Conservation (phyloP, 306 rosid species). For the Biancaea sappan region DNA sequence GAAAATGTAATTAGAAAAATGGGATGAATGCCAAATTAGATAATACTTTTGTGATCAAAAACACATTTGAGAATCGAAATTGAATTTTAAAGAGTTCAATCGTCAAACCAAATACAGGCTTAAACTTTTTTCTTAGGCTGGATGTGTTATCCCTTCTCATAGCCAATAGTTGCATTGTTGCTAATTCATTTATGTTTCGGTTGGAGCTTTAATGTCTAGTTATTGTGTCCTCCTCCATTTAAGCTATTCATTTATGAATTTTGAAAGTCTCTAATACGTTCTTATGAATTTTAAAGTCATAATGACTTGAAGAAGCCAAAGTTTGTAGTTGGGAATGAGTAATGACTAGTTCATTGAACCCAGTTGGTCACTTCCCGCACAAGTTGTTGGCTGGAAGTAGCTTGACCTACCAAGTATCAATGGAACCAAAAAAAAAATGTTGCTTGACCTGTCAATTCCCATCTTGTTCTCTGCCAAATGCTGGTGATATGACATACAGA, state of each 20-base stretch:
- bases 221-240: slow-evolving; percentile 6
- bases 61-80: too few species aligned
- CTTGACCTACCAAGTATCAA: too few species aligned
- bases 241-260: slow-evolving; percentile 31
- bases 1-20: too few species aligned
- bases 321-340: not conserved
- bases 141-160: not conserved
- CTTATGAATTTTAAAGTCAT: too few species aligned
- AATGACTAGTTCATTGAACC: not conserved
- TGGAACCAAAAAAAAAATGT: too few species aligned
- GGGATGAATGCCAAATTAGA: too few species aligned
- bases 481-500: not conserved
- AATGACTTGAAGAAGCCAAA: too few species aligned
- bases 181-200: not conserved
- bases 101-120: too few species aligned
- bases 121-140: not conserved
- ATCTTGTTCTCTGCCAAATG: not conserved
- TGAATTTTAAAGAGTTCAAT: too few species aligned
- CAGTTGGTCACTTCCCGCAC: not conserved
- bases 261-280: too few species aligned
- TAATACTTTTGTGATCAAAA: too few species aligned
- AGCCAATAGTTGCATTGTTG: not conserved
- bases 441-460: not conserved
- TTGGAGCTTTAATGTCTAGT: not conserved
- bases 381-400: not conserved